Base-by-base conservation (phyloP, 108 stramenopile species). In the Parmales sp. region DNA sequence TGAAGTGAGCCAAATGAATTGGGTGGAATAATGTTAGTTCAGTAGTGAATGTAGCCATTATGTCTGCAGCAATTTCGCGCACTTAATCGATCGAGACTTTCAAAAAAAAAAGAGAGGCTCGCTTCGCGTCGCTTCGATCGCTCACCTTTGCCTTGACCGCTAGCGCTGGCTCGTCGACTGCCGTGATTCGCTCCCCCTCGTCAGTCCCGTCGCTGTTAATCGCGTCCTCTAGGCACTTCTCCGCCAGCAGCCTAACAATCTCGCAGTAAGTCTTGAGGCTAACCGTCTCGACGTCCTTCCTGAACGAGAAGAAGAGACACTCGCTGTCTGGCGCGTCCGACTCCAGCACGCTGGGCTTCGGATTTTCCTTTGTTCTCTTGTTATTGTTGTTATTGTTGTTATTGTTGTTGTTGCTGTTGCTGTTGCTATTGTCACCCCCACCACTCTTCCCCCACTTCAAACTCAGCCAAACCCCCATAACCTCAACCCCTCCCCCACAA, bases 141-240 rank as follows among this genome's bases (percentile, higher is more conserved):
- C 13, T 34, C 2, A 19, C 16, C 37, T 41, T 65, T n/a, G 9
- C 16, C 13, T 39, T 3, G 4, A 65, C 91, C 43, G 77, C 73
- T 45, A 92, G 69, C 6, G 91, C 91, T 8, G 91, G 91, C 75
- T 92, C 91, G 29, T 73, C 75, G 20, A 70, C 80, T 26, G 87
- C 88, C 8, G 88, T 87, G 19, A 92, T 78, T 2, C 85, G 72
- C 43, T 86, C 82, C 2, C 75, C 77, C 64, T 75, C 81, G 8
- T 41, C 67, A 2, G 83, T 76, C 50, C 74, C 77, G 6, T 76
- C 78, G 25, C 72, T 63, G 69, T 82, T 83, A 44, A 92, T 77
- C 39, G 83, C 88, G 66, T 90, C 76, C 69, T 92, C 91, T 78
- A 89, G 74, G 18, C 81, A 79, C 7, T 64, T 44, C 74, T 88